These are phyloP conservation scores for Kazachstania sp. DNA, from an alignment of 1,139 yeast genomes.

Conservation along the genomic window DNA sequence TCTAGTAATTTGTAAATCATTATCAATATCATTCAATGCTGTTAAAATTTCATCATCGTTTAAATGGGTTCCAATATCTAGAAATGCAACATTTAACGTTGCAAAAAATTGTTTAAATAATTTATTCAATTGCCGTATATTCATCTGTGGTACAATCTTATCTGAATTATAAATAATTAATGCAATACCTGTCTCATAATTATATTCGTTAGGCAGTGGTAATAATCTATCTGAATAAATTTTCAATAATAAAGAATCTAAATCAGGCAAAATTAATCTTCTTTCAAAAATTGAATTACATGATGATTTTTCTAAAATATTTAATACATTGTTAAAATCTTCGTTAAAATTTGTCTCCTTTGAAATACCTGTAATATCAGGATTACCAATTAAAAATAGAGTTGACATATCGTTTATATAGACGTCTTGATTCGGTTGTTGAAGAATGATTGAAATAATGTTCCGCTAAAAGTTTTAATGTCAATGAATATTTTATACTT, in stretches of 20 bases:
- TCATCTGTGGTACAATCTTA: conserved; percentile 1
- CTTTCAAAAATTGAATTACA: conserved; percentile 8
- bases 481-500: background rate
- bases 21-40: conserved; percentile 6
- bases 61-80: conserved; percentile 7
- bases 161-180: conserved; percentile 8
- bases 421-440: no score
- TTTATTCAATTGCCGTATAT: conserved; percentile 11
- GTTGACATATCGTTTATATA: conserved; percentile 9
- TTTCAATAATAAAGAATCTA: conserved; percentile 7
- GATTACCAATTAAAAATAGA: conserved; percentile 9
- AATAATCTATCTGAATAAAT: conserved; percentile 14
- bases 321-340: background rate
- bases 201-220: conserved; percentile 11
- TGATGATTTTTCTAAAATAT: background rate
- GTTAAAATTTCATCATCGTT: background rate
- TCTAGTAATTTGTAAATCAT: conserved; percentile 6
- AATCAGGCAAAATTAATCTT: conserved; percentile 4
- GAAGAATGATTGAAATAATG: no score
- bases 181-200: conserved; percentile 15
- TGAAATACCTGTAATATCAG: background rate
- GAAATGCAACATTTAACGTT: conserved; percentile 15
- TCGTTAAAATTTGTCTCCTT: conserved; percentile 1
- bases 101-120: conserved; percentile 17
- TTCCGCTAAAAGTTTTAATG: background rate